Conservation (phyloP, 306 rosid species). For the Dryas octopetala region DNA sequence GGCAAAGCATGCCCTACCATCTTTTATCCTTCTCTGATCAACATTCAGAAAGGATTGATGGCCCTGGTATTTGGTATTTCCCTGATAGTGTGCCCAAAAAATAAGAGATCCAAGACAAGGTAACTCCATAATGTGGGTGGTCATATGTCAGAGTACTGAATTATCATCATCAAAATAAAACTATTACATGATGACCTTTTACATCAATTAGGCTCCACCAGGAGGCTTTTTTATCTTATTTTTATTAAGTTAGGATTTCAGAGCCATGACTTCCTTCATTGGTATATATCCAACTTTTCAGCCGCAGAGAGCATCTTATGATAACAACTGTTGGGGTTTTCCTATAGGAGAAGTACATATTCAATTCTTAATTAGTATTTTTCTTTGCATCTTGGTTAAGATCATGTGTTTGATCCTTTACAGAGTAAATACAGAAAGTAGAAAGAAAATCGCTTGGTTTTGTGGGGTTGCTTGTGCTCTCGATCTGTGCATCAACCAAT, state of each 20-base stretch:
- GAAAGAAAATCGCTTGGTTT: background rate
- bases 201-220: conserved; percentile 4
- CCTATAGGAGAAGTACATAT: conserved; percentile 8
- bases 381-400: conserved; percentile 14
- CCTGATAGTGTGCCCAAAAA: background rate
- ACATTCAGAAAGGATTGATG: conserved; percentile 47
- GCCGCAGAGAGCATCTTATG: conserved; percentile 15
- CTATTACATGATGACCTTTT: background rate
- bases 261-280: conserved; percentile 31
- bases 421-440: conserved; percentile 15
- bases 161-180: background rate
- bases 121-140: conserved; percentile 15
- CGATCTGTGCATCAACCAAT: background rate
- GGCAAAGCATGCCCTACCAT: conserved; percentile 65
- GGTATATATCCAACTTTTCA: conserved; percentile 20
- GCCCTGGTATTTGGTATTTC: conserved; percentile 48
- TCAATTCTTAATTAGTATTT: conserved; percentile 14
- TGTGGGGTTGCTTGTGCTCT: conserved; percentile 7
- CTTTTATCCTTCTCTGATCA: conserved; percentile 42
- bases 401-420: background rate
- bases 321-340: conserved; percentile 9
- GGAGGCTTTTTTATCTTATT: background rate
- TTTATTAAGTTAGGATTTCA: conserved; percentile 7
- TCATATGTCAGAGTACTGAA: conserved; percentile 12
- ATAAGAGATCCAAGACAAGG: conserved; percentile 5